phyloP scores from a whole-genome alignment of 225 moss, liverwort and hornwort genomes.

The Pseudoscleropodium purum region DNA sequence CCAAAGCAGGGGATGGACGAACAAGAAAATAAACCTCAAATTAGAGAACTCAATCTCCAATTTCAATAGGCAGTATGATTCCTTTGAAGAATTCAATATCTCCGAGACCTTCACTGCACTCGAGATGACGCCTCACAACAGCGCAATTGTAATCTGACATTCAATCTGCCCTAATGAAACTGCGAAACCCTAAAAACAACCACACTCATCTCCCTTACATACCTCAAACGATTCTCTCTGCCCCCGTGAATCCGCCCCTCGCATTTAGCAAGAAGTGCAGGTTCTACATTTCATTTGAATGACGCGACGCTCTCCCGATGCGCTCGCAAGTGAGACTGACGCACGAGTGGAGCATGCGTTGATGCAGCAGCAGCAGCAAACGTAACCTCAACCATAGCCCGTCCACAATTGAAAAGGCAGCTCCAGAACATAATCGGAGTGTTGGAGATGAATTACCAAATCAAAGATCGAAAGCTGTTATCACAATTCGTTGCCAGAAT shows the following conservation, averaged over 20 bases:
- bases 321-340: not conserved
- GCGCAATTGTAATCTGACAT: not conserved
- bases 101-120: not conserved
- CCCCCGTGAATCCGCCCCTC: not conserved
- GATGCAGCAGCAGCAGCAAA: not conserved
- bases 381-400: not conserved
- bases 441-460: not conserved
- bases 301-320: not conserved
- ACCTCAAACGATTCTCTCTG: not conserved
- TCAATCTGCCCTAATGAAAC: not conserved
- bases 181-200: not conserved
- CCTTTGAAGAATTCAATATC: not conserved
- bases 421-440: not conserved
- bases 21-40: not conserved
- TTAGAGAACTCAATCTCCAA: not conserved
- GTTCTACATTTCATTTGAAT: not conserved
- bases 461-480: not conserved
- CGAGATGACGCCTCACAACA: not conserved
- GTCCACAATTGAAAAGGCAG: not conserved
- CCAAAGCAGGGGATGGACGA: not conserved
- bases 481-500: not conserved
- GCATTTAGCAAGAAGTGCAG: not conserved
- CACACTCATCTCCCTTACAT: not conserved
- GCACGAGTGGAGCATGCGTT: not conserved
- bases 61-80: not conserved